Evolutionary conservation across 2,329 filamentous ascomycete genomes (phyloP), one percentile per base, ranked within the genome.

Genomic region (Exophiala spinifera): DNA sequence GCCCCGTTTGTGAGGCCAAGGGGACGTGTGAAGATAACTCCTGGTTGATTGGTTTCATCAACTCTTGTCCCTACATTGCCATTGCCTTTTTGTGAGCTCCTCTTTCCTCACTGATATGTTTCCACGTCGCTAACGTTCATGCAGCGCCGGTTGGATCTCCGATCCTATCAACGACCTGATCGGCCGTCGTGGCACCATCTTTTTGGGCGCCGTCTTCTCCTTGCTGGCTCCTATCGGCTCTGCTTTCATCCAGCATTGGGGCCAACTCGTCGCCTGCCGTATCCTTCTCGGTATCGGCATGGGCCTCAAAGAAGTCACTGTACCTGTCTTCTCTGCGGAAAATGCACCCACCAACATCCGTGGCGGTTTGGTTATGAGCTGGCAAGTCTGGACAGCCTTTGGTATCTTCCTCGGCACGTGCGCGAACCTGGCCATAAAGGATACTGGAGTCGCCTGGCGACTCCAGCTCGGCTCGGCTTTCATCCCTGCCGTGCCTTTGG

Each of bases 181-280:
- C 23, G 84, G 83, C 34, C 82, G 84, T 36, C 79, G 83, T 48
- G 82, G 83, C 10, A 79, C 81, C 43, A 87, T 87, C 56, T 87
- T 86, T 65, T 66, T 85, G 43, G 78, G 79, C 5, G 82, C 80
- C 11, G 70, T 85, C 61, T 84, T 87, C 66, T 86, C 81, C 65
- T 73, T 89, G 25, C 78, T 87, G 66, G 77, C 86, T 1, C 83
- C 86, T 1, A 82, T 91, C 58, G 86, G 84, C n/a, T 83, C 80
- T 49, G 87, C 78, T 0, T 63, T 82, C 14, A 76, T 77, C 7
- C 81, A 85, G 59, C 80, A 69, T 33, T 88, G 83, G 82, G 69
- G 67, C 7, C 75, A 85, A 62, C 71, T 86, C 2, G 75, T 82
- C 37, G 71, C 76, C n/a, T 77, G 73, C 51, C 79, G 81, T 70